Base-by-base conservation (phyloP, 129 eudicot species). In the Tagetes erecta region DNA sequence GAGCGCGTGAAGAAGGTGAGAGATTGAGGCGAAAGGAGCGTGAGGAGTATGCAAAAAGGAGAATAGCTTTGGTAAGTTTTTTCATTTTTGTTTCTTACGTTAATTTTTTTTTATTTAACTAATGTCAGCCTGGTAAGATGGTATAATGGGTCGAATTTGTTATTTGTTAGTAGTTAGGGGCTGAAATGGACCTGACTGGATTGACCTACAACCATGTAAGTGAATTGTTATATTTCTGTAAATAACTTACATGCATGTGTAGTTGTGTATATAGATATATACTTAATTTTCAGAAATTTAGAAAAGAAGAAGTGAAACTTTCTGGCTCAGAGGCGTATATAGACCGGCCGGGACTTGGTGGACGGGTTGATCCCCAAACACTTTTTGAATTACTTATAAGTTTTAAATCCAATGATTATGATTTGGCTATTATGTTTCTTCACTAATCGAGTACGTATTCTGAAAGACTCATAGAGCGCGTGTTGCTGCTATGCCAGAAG, bases 1-100 rank as follows among this genome's bases (percentile, higher is more conserved):
- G 88, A 72, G 97, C 97, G 58, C 99, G 94, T 33, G 97, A 94
- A 88, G 99, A 94, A 81, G 91, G 97, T 85, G 99, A 91, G 75
- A 88, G 76, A 75, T 79, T 94, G 83, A 84, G 97, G 86, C 91
- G 77, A 68, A 91, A 91, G 50, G 99, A 95, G 80, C 99, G 99
- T 67, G 96, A 95, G 67, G 80, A 82, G 72, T 86, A 87, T 85
- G 96, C 90, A 14, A 97, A 95, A 72, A 82, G 96, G 85, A 89
- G 83, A 81, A 87, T 96, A 74, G 97, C 87, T 75, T 72, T 95
- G 99, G 99, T 95, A 57, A 45, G 92, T 81, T 74, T 2, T 76
- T 67, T 9, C 27, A 20, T 20, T 20, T 20, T 20, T 20, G 27
- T 20, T 20, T 20, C 27, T 20, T 20, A 20, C 27, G 27, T 20